Conservation (phyloP, 129 eudicot species). For the Arctium lappa region DNA sequence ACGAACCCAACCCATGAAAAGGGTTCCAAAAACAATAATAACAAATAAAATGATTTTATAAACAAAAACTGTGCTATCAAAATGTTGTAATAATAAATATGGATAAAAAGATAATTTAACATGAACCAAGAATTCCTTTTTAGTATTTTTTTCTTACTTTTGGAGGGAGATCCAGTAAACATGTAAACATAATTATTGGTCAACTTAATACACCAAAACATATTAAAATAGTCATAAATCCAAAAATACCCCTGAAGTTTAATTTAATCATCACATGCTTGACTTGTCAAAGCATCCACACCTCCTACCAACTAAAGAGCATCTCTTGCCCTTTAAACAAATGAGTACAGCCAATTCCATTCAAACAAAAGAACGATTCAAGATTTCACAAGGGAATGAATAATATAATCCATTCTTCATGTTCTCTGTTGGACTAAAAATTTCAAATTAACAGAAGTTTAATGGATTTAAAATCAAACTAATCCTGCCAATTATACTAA, state of each 20-base stretch:
- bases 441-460: constrained; percentile 20
- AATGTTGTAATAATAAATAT: too few relatives aligned
- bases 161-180: neutral
- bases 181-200: constrained; percentile 23
- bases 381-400: constrained; percentile 6
- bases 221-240: neutral
- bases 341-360: constrained; percentile 29
- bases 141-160: neutral
- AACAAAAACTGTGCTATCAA: too few relatives aligned
- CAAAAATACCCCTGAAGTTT: neutral
- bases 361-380: constrained; percentile 35
- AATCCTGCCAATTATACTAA: constrained; percentile 70
- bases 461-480: constrained; percentile 12
- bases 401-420: constrained; percentile 14
- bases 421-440: constrained; percentile 22
- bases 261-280: constrained; percentile 36
- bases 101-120: neutral
- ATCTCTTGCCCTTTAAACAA: constrained; percentile 26
- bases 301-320: constrained; percentile 20
- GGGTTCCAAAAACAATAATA: too few relatives aligned
- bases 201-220: constrained; percentile 13
- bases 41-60: too few relatives aligned
- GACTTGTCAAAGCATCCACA: constrained; percentile 39
- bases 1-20: too few relatives aligned
- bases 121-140: neutral